Evolutionary conservation across 495 filamentous ascomycete genomes (phyloP).

Genomic region (Penicillium subrubescens): DNA sequence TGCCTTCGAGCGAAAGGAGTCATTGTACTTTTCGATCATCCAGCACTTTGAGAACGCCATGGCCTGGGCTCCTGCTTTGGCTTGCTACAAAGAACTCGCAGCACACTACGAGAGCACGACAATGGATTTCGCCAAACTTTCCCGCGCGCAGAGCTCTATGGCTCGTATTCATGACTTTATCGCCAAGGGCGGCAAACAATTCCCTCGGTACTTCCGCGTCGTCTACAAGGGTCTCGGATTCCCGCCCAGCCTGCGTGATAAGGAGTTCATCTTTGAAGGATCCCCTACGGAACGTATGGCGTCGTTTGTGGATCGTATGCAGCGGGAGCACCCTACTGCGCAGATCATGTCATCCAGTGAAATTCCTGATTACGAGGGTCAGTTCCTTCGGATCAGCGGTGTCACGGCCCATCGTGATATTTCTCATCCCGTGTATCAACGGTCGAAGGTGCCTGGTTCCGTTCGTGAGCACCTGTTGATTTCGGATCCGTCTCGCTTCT

Average conservation of each 20-base stretch:
- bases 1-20: constrained; percentile 90
- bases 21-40: constrained; percentile 91
- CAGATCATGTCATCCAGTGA: constrained; percentile 74
- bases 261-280: constrained; percentile 91
- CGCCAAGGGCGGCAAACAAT: constrained; percentile 72
- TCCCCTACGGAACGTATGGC: constrained; percentile 72
- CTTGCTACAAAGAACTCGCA: constrained; percentile 87
- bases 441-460: constrained; percentile 76
- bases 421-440: constrained; percentile 83
- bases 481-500: constrained; percentile 71
- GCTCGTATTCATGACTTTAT: constrained; percentile 91
- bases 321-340: constrained; percentile 85
- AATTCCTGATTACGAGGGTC: constrained; percentile 84
- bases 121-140: constrained; percentile 91
- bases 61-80: constrained; percentile 89
- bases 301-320: constrained; percentile 89
- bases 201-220: constrained; percentile 89
- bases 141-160: constrained; percentile 85
- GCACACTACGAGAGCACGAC: constrained; percentile 83
- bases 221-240: constrained; percentile 92
- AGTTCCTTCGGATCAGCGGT: constrained; percentile 83
- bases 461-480: constrained; percentile 84
- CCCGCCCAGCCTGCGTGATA: constrained; percentile 75
- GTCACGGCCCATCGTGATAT: constrained; percentile 83
- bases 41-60: constrained; percentile 90